Base-by-base conservation (phyloP, 1,284 basidiomycete species). In the Cryptococcus floricola region DNA sequence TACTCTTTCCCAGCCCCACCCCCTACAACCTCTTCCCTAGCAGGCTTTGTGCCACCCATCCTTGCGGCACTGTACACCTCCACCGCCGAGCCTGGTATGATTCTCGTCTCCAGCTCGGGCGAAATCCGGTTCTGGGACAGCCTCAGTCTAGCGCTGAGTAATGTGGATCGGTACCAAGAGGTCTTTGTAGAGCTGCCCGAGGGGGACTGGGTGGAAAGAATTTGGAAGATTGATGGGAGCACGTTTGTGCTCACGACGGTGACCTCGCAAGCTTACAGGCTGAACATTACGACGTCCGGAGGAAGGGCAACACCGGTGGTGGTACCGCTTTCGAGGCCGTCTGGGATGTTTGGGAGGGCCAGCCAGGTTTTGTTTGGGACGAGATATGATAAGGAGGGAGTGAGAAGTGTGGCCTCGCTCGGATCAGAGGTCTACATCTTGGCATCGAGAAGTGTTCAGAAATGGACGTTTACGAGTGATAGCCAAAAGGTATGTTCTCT, bases 121-220 rank as follows among this genome's bases (percentile, higher is more conserved):
- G 71, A 75, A 39, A 56, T 78, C 23, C 63, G 75, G 1, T 75
- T 74, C 48, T 80, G 79, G 79, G 75, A 78, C 48, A 69, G 62
- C 39, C 68, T 78, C 62, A 71, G 69, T 34, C 56, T 73, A 25
- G 77, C 77, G 1, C 69, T 80, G 27, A 66, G 72, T 16, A 73
- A 70, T 38, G 73, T 58, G 52, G 70, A 67, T 28, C 58, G 63
- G 18, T 75, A 60, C 48, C 64, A 68, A 47, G 52, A 48, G 16
- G 27, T 65, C 5, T 59, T 69, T 48, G 50, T 73, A 1, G 58
- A 68, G 2, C 54, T 78, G 4, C 56, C 52, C 7, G 61, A 66
- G 14, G 68, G 63, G 25, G 79, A 78, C 50, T 65, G 66, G 48
- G 72, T 75, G 2, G 71, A 75, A 23, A 62, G 58, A 16, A 57